Percentiles rank a stretch among this genome's conserved stretches.
Conservation (phyloP, 75 land plant genomes). For the Picea glauca region DNA sequence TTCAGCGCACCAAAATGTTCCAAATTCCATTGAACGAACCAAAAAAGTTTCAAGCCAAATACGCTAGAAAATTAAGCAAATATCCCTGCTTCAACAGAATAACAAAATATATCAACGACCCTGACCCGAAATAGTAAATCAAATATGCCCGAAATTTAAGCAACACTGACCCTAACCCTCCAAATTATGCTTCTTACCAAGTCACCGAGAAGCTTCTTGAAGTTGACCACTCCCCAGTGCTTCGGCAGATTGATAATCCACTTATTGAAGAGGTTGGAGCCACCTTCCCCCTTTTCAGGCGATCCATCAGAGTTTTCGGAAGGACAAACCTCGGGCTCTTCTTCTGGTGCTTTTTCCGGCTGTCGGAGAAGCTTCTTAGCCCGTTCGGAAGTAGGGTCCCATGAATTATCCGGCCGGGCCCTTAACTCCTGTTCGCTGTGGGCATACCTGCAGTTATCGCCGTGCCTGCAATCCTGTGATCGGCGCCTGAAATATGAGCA, state of each 20-base stretch:
- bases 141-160: background rate
- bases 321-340: background rate
- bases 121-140: background rate
- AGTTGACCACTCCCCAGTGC: constrained; percentile 46
- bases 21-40: background rate
- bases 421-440: constrained; percentile 90
- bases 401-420: constrained; percentile 70
- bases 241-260: constrained; percentile 61
- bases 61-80: background rate
- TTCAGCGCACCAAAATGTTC: background rate
- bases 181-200: constrained; percentile 22
- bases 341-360: background rate
- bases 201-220: constrained; percentile 50
- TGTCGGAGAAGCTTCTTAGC: constrained; percentile 48
- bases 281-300: constrained; percentile 3
- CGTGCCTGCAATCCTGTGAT: constrained; percentile 61
- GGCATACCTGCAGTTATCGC: constrained; percentile 71
- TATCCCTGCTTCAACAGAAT: background rate
- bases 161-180: background rate
- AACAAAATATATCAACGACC: background rate
- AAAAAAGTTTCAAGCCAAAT: background rate
- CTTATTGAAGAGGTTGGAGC: constrained; percentile 25
- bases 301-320: constrained; percentile 11
- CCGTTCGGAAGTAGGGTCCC: constrained; percentile 92
- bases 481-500: constrained; percentile 76